These are phyloP conservation scores for Coemansia sp. DNA, from an alignment of 192 early-diverging fungal species.

Conservation along the genomic window DNA sequence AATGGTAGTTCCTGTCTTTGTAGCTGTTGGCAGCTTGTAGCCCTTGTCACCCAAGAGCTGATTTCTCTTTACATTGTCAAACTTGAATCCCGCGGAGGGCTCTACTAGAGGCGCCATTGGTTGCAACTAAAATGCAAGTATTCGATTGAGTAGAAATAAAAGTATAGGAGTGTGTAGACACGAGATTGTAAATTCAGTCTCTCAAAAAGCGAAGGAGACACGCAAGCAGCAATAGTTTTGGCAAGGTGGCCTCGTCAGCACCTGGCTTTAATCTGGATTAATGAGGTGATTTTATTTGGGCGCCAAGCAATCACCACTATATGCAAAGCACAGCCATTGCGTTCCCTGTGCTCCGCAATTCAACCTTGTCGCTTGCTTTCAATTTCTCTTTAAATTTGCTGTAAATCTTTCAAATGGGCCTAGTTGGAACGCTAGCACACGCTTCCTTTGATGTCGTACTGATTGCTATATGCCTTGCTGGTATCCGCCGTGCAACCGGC, in stretches of 20 bases:
- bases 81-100: slow-evolving; percentile 45
- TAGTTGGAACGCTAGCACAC: slow-evolving; percentile 38
- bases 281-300: background rate
- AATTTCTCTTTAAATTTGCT: background rate
- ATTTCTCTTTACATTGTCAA: slow-evolving; percentile 67
- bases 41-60: slow-evolving; percentile 75
- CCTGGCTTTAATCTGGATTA: slow-evolving; percentile 12
- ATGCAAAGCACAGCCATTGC: background rate
- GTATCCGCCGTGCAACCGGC: slow-evolving; percentile 50
- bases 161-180: background rate
- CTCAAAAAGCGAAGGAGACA: background rate
- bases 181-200: background rate
- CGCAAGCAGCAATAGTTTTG: background rate
- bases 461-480: slow-evolving; percentile 43
- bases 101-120: slow-evolving; percentile 33
- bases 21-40: slow-evolving; percentile 74
- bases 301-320: background rate
- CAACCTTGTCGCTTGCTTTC: background rate
- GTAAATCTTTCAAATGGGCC: slow-evolving; percentile 25
- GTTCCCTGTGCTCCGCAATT: background rate
- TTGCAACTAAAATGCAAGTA: slow-evolving; percentile 1
- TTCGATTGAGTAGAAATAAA: background rate
- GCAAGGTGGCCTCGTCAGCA: slow-evolving; percentile 16
- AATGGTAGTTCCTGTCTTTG: slow-evolving; percentile 97
- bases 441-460: slow-evolving; percentile 42